Percentiles rank a stretch among this genome's conserved stretches.
phyloP scores from a whole-genome alignment of 768 basidiomycete species.

The Termitomyces sp. region DNA sequence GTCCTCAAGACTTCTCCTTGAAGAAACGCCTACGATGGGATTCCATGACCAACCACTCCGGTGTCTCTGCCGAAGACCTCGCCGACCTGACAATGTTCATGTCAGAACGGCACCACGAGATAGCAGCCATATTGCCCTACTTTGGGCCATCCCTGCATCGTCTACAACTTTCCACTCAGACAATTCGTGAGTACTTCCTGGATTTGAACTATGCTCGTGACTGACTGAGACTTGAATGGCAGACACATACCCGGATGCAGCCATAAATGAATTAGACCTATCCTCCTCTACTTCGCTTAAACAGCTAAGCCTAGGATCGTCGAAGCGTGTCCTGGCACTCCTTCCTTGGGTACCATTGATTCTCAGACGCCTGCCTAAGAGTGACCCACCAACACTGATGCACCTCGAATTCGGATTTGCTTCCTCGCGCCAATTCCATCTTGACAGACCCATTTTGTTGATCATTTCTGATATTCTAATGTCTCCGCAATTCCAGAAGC shows the following conservation, averaged over 20 bases:
- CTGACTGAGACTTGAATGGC: not conserved
- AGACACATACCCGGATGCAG: slow-evolving; percentile 15
- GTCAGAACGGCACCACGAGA: not conserved
- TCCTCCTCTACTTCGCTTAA: slow-evolving; percentile 20
- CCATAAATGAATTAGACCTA: slow-evolving; percentile 19
- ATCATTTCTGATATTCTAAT: slow-evolving; percentile 19
- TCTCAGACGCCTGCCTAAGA: slow-evolving; percentile 17
- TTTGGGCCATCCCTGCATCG: slow-evolving; percentile 10
- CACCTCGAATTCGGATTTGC: slow-evolving; percentile 25
- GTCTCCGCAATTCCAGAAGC: slow-evolving; percentile 18
- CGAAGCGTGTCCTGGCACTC: slow-evolving; percentile 25
- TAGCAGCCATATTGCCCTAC: not conserved
- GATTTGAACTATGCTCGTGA: not conserved
- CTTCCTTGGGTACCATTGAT: slow-evolving; percentile 27
- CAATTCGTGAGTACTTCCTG: slow-evolving; percentile 5
- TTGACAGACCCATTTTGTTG: slow-evolving; percentile 26
- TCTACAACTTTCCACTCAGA: slow-evolving; percentile 11
- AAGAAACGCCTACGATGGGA: slow-evolving; percentile 9
- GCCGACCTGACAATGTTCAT: slow-evolving; percentile 5
- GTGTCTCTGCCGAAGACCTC: slow-evolving; percentile 3
- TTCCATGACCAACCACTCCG: not conserved
- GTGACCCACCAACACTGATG: slow-evolving; percentile 14
- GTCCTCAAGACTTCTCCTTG: slow-evolving; percentile 6
- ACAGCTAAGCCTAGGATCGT: slow-evolving; percentile 24
- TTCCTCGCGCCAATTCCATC: slow-evolving; percentile 28